Conservation (phyloP, 768 basidiomycete genomes). For the Psilocybe cyanescens region DNA sequence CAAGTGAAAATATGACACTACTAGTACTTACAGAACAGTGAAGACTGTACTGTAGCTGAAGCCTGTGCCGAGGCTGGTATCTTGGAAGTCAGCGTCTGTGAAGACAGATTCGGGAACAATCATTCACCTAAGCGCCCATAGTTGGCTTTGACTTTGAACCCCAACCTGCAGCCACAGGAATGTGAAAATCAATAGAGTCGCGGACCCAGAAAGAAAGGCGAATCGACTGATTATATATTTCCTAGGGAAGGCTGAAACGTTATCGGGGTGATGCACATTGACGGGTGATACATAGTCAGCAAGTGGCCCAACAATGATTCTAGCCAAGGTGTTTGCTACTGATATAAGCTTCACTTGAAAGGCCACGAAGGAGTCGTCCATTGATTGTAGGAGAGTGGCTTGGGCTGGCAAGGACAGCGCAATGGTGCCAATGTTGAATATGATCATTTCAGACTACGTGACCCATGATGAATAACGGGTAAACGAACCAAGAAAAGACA, state of each 20-base stretch:
- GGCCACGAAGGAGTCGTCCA: constrained; percentile 43
- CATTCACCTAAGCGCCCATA: constrained; percentile 75
- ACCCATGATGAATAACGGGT: not conserved
- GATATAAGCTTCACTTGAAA: constrained; percentile 75
- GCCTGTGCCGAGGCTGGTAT: constrained; percentile 63
- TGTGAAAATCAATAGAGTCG: constrained; percentile 50
- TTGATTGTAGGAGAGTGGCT: constrained; percentile 16
- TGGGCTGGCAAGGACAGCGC: constrained; percentile 59
- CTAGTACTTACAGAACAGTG: constrained; percentile 63
- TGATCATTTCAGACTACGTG: constrained; percentile 75
- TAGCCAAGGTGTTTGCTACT: constrained; percentile 70
- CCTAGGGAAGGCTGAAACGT: constrained; percentile 38
- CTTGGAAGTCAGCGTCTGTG: constrained; percentile 1
- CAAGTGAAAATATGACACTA: not conserved
- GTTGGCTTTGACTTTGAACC: constrained; percentile 47
- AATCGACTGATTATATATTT: constrained; percentile 66
- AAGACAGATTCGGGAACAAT: not conserved
- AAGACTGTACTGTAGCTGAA: constrained; percentile 72
- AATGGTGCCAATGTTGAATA: constrained; percentile 82
- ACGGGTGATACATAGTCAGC: constrained; percentile 77
- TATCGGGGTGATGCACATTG: constrained; percentile 43
- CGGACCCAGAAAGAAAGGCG: constrained; percentile 56
- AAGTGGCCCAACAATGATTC: constrained; percentile 67
- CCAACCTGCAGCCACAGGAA: constrained; percentile 59
- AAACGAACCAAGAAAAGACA: constrained; percentile 31